phyloP scores from a whole-genome alignment of 208 protist species.

The Leishmania martiniquensis region DNA sequence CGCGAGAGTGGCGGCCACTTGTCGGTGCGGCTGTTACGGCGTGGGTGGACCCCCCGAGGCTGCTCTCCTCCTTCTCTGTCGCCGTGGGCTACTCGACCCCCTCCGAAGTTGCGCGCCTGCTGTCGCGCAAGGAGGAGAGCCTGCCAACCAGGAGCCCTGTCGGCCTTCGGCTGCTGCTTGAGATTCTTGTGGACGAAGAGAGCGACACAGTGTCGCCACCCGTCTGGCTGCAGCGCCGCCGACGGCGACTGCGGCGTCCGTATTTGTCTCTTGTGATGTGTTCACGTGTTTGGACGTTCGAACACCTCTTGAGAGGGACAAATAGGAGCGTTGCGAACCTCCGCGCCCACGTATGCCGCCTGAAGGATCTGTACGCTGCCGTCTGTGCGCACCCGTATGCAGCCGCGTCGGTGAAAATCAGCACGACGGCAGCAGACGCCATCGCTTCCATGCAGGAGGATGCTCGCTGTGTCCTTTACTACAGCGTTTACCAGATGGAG shows the following conservation, averaged over 20 bases:
- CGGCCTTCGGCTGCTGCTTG: slow-evolving; percentile 50
- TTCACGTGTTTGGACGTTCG: slow-evolving; percentile 38
- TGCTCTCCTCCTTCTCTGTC: slow-evolving; percentile 14
- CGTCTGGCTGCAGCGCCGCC: not conserved
- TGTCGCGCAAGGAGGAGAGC: slow-evolving; percentile 24
- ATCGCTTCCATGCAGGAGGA: slow-evolving; percentile 22
- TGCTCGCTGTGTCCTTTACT: slow-evolving; percentile 28
- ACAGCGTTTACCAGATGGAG: slow-evolving; percentile 11
- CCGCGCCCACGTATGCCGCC: not conserved
- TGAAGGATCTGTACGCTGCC: slow-evolving; percentile 24
- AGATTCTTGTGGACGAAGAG: slow-evolving; percentile 49
- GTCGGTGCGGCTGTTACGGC: slow-evolving; percentile 14
- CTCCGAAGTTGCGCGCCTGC: slow-evolving; percentile 21
- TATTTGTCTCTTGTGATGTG: slow-evolving; percentile 58
- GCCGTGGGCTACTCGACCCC: slow-evolving; percentile 24
- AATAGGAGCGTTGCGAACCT: not conserved
- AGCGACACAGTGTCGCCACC: not conserved
- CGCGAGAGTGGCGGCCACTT: slow-evolving; percentile 29
- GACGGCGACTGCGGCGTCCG: slow-evolving; percentile 19
- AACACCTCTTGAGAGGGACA: slow-evolving; percentile 17
- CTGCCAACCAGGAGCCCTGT: slow-evolving; percentile 36
- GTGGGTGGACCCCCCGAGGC: slow-evolving; percentile 19
- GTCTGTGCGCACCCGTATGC: slow-evolving; percentile 11
- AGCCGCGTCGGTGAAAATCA: not conserved
- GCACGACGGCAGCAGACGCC: not conserved